Conservation (phyloP, 768 basidiomycete genomes). For the Vararia minispora region DNA sequence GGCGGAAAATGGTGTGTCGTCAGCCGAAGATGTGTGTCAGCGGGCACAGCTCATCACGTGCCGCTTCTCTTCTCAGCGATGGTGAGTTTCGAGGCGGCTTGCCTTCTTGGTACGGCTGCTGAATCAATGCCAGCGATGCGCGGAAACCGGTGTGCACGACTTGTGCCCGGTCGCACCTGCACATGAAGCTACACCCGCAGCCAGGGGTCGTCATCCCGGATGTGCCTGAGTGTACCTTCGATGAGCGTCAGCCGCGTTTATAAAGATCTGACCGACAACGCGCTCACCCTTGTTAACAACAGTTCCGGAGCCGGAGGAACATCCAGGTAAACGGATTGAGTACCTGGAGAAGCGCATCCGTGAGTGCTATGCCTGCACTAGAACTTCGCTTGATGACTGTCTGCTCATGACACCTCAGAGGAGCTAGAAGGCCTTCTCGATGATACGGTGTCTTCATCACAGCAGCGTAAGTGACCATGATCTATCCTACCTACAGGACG, state of each 20-base stretch:
- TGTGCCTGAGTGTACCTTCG: constrained; percentile 65
- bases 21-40: too few species aligned
- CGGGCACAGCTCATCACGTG: too few species aligned
- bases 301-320: too few species aligned
- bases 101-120: not conserved
- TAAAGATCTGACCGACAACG: not conserved
- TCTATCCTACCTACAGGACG: too few species aligned
- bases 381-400: too few species aligned
- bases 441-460: constrained; percentile 5
- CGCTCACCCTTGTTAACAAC: too few species aligned
- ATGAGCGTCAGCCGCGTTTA: constrained; percentile 37
- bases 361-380: constrained; percentile 26
- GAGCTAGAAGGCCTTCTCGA: constrained; percentile 61
- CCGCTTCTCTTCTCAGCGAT: not conserved
- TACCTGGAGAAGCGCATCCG: constrained; percentile 58
- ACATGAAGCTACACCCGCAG: constrained; percentile 52
- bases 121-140: constrained; percentile 71
- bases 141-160: constrained; percentile 71
- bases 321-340: constrained; percentile 51
- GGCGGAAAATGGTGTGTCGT: too few species aligned
- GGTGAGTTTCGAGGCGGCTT: not conserved
- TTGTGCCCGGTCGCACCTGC: constrained; percentile 65
- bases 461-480: too few species aligned
- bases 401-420: constrained; percentile 29
- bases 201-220: constrained; percentile 41